phyloP scores from a whole-genome alignment of 2,329 filamentous ascomycete genomes.

The Curvularia sp. region DNA sequence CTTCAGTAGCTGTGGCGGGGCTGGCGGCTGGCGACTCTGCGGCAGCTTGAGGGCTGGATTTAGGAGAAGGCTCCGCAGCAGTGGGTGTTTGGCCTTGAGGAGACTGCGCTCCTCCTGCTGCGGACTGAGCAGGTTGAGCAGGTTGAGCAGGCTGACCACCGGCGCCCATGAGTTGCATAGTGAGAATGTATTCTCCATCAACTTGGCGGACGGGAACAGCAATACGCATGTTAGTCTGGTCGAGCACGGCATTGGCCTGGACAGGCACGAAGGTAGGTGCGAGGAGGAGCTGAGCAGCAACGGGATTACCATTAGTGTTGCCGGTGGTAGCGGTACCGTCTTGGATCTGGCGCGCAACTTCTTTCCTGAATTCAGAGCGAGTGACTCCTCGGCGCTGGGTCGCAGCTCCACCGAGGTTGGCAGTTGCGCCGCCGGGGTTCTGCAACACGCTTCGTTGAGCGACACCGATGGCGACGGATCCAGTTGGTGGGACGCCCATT shows the following conservation, averaged over 20 bases:
- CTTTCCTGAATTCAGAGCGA: slow-evolving; percentile 36
- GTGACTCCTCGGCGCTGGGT: slow-evolving; percentile 29
- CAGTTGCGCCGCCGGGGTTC: slow-evolving; percentile 49
- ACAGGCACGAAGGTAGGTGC: slow-evolving; percentile 48
- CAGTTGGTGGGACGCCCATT: slow-evolving; percentile 41
- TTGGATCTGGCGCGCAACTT: slow-evolving; percentile 35
- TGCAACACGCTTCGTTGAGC: slow-evolving; percentile 48
- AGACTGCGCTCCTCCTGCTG: slow-evolving; percentile 13
- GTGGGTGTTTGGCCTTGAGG: not conserved
- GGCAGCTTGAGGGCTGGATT: slow-evolving; percentile 2
- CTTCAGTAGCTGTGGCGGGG: slow-evolving; percentile 4
- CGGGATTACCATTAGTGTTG: slow-evolving; percentile 45
- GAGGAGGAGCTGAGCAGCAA: slow-evolving; percentile 45
- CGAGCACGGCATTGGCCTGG: slow-evolving; percentile 45
- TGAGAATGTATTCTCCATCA: slow-evolving; percentile 49
- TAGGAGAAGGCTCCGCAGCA: not conserved
- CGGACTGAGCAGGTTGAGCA: slow-evolving; percentile 8
- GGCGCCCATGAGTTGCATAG: slow-evolving; percentile 39
- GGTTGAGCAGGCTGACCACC: slow-evolving; percentile 11
- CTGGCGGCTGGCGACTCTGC: slow-evolving; percentile 1
- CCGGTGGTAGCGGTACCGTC: slow-evolving; percentile 37
- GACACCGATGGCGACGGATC: slow-evolving; percentile 45
- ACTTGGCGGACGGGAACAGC: slow-evolving; percentile 47
- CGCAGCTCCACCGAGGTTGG: slow-evolving; percentile 36
- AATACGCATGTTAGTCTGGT: slow-evolving; percentile 48